phyloP scores from a whole-genome alignment of 1,139 yeast genomes.

The Yamadazyma mexicana region DNA sequence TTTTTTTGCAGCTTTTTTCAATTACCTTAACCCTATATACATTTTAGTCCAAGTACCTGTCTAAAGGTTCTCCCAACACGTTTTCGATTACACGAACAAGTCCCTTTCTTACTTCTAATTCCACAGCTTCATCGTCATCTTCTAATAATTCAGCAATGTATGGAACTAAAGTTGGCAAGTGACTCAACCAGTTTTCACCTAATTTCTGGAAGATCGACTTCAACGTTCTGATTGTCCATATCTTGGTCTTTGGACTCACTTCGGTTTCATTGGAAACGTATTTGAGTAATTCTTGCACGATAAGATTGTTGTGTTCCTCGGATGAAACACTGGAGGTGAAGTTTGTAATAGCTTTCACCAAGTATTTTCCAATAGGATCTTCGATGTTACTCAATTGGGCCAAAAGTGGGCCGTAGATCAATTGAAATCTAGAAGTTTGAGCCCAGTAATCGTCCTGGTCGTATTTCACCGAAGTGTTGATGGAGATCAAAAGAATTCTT shows the following conservation, averaged over 20 bases:
- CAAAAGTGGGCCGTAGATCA: constrained; percentile 61
- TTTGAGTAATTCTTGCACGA: constrained; percentile 39
- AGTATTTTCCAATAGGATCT: constrained; percentile 67
- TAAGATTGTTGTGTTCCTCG: constrained; percentile 72
- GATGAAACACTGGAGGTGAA: constrained; percentile 73
- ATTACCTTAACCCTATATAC: constrained; percentile 1
- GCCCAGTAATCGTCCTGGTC: constrained; percentile 97
- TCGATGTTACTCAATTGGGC: constrained; percentile 68
- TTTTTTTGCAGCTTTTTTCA: not conserved
- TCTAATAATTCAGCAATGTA: constrained; percentile 92
- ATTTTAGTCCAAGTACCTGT: constrained; percentile 75
- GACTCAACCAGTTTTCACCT: constrained; percentile 91
- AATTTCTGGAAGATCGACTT: constrained; percentile 84
- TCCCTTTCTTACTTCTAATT: constrained; percentile 88
- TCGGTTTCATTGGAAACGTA: constrained; percentile 39
- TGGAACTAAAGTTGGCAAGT: constrained; percentile 93
- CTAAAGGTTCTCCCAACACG: constrained; percentile 92
- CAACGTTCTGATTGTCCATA: constrained; percentile 81
- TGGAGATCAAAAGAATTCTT: constrained; percentile 68
- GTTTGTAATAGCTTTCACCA: constrained; percentile 78
- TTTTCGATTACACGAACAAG: constrained; percentile 88
- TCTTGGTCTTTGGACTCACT: constrained; percentile 46
- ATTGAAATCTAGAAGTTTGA: constrained; percentile 78
- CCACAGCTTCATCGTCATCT: constrained; percentile 93
- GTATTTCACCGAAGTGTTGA: constrained; percentile 77